phyloP scores from a whole-genome alignment of 352 stramenopile species.

The Globisporangium cederbergense region DNA sequence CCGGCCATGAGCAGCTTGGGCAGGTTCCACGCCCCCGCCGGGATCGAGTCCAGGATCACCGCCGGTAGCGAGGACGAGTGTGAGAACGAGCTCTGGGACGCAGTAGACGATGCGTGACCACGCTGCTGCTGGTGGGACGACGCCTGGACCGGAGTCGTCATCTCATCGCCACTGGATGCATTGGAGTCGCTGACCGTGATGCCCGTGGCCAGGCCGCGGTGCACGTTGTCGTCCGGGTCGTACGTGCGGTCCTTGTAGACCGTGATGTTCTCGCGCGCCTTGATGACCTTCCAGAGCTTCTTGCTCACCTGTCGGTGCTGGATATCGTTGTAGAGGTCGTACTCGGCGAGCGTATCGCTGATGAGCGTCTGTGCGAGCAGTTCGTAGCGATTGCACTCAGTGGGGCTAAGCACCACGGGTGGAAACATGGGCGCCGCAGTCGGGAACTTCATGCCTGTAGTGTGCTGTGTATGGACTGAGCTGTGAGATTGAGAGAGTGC shows the following conservation, averaged over 20 bases:
- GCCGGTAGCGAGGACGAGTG: background rate
- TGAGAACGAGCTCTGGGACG: too few relatives aligned
- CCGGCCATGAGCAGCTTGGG: slow-evolving; percentile 49
- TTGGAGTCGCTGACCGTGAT: too few relatives aligned
- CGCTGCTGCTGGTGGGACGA: too few relatives aligned
- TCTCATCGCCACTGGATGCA: too few relatives aligned
- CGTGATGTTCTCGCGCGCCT: slow-evolving; percentile 41
- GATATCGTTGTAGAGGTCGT: slow-evolving; percentile 21
- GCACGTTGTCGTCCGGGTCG: too few relatives aligned
- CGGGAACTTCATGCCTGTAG: slow-evolving; percentile 27
- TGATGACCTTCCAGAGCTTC: slow-evolving; percentile 45
- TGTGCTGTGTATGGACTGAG: too few relatives aligned
- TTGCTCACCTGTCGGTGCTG: slow-evolving; percentile 32
- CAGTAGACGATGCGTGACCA: too few relatives aligned
- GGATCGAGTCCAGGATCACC: slow-evolving; percentile 2
- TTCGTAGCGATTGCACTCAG: slow-evolving; percentile 6
- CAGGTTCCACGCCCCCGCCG: slow-evolving; percentile 32
- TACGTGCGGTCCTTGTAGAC: slow-evolving; percentile 22
- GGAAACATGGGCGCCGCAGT: slow-evolving; percentile 26
- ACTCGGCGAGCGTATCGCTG: slow-evolving; percentile 27
- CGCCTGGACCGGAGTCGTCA: too few relatives aligned
- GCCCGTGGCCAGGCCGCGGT: too few relatives aligned
- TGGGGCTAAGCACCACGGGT: slow-evolving; percentile 5
- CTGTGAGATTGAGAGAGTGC: too few relatives aligned
- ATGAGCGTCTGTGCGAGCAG: slow-evolving; percentile 30